Base-by-base conservation (phyloP, 2,329 filamentous ascomycete genomes). In the Didymella segeticola region DNA sequence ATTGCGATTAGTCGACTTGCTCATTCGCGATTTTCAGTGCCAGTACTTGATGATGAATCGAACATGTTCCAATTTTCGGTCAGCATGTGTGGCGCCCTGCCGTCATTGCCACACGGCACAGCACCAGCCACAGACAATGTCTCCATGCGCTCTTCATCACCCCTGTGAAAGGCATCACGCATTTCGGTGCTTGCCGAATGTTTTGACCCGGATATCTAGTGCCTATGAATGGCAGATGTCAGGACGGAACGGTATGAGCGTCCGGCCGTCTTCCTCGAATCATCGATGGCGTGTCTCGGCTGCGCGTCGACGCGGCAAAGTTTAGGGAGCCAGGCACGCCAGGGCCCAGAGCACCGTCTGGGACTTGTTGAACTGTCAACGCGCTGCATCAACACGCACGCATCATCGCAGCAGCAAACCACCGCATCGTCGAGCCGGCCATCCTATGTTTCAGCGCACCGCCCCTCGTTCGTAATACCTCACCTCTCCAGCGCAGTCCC, bases 371-470 rank as follows among this genome's bases (percentile, higher is more conserved):
- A 53, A 47, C 50, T 22, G 19, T 42, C 43, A 38, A 34, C 37
- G 38, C 37, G 30, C 43, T 42, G 29, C 43, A 53, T 15, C 50
- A 43, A 27, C 37, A 43, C 50, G 43, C n/a, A 25, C 36, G 43
- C 50, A 47, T 43, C 43, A 43, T 42, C 43, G 23, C 38, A 29
- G 19, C 31, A 20, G 30, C 38, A n/a, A n/a, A n/a, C 43, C 38
- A 34, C 45, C 22, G 39, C 46, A 50, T 42, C 23, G 42, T 46
- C 53, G 37, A 47, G n/a, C 42, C 41, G 38, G 38, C 42, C 30
- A 37, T 47, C 53, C 53, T 9, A 56, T 56, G 43, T 56, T 14
- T 36, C 53, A 47, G 53, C 33, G 20, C 26, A 34, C 17, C 33
- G 34, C 19, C 46, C 26, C 34, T 46, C 41, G 45, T 39, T 37